A percentile compares a stretch with the other conserved stretches of the same genome.
These are phyloP conservation scores for Tieghemostelium lacteum DNA, from an alignment of 78 protist genomes.

Conservation along the genomic window DNA sequence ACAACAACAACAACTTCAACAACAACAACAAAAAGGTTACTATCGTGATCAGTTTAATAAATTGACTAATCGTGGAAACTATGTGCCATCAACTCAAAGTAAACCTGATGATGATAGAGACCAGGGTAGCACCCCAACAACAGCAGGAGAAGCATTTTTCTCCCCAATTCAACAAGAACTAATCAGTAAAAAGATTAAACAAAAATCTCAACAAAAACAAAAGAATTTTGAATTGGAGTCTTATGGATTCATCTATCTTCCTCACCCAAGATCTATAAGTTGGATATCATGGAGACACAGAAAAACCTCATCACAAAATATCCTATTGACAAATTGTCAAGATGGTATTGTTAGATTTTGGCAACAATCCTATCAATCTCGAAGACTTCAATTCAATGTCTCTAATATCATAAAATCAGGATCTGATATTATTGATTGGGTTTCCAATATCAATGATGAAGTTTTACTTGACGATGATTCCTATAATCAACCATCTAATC, in stretches of 20 bases:
- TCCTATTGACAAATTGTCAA: constrained; percentile 54
- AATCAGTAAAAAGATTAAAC: not conserved
- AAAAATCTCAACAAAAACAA: not conserved
- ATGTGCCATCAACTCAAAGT: not conserved
- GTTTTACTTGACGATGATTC: not conserved
- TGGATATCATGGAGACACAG: constrained; percentile 69
- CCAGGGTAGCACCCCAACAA: not conserved
- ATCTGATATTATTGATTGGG: constrained; percentile 58
- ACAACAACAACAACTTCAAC: not conserved
- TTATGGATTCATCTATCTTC: constrained; percentile 64
- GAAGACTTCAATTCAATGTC: constrained; percentile 56
- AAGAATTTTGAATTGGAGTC: constrained; percentile 32
- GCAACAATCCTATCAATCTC: constrained; percentile 65
- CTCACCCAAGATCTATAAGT: constrained; percentile 68
- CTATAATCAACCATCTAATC: not conserved
- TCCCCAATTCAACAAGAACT: no score
- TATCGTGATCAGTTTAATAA: constrained; percentile 13
- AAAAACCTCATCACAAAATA: constrained; percentile 29
- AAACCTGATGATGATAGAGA: not conserved
- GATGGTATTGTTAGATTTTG: constrained; percentile 65
- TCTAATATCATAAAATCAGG: constrained; percentile 58
- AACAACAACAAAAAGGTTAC: not conserved
- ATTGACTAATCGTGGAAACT: not conserved
- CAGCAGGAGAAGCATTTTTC: constrained; percentile 19
- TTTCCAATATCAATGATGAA: constrained; percentile 1